A percentile compares a stretch with the other conserved stretches of the same genome.
Evolutionary conservation across 257 asterid species (phyloP).

Genomic region (Agastache rugosa): DNA sequence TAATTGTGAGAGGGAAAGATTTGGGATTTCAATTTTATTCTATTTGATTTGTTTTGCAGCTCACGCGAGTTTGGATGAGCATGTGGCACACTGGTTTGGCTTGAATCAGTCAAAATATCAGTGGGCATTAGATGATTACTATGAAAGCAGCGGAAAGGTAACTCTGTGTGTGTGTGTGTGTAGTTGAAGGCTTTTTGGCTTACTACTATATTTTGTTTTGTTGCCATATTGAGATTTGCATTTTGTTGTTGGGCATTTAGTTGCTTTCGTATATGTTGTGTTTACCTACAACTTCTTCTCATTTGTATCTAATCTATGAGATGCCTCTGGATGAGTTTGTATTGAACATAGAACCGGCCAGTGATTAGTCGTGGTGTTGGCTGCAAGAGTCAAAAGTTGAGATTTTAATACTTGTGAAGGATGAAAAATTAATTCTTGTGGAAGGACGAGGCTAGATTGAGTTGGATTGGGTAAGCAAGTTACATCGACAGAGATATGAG

Average conservation of each 20-base stretch:
- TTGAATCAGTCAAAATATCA: constrained; percentile 95
- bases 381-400: not conserved
- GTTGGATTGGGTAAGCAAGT: not conserved
- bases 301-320: not conserved
- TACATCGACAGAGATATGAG: not conserved
- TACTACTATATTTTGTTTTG: not conserved
- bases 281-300: not conserved
- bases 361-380: not conserved
- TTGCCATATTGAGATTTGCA: not conserved
- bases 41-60: constrained; percentile 47
- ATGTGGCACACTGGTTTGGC: constrained; percentile 94
- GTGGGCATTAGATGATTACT: constrained; percentile 93
- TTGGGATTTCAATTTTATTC: not conserved
- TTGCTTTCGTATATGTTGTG: not conserved
- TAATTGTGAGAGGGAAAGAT: not conserved
- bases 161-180: constrained; percentile 7
- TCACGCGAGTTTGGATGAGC: constrained; percentile 85
- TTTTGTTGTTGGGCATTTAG: not conserved
- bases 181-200: not conserved
- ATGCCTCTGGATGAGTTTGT: not conserved
- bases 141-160: constrained; percentile 69
- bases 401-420: not conserved
- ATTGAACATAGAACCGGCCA: not conserved
- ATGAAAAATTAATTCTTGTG: not conserved
- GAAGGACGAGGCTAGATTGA: constrained; percentile 18